Percentiles rank a stretch among this genome's conserved stretches.
Evolutionary conservation across 495 filamentous ascomycete species (phyloP).

Genomic region (Penicillium tannophilum): DNA sequence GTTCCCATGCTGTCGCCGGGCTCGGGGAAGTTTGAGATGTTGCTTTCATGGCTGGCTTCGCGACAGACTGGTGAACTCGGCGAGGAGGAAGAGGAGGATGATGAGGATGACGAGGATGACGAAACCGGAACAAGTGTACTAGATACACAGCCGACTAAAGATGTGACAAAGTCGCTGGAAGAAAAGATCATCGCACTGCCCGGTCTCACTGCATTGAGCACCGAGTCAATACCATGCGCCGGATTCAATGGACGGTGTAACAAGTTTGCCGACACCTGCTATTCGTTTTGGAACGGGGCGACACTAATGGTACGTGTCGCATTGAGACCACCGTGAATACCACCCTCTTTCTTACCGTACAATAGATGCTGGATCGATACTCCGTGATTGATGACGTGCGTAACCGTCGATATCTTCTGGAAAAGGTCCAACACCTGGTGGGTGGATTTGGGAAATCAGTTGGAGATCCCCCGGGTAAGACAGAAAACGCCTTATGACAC

Average conservation of each 20-base stretch:
- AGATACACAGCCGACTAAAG: background rate
- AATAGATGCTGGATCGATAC: conserved; percentile 66
- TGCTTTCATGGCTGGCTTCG: conserved; percentile 66
- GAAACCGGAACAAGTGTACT: conserved; percentile 37
- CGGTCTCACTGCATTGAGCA: conserved; percentile 33
- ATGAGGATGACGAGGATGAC: conserved; percentile 50
- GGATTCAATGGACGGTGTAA: conserved; percentile 89
- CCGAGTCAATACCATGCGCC: conserved; percentile 47
- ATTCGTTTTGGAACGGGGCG: conserved; percentile 85
- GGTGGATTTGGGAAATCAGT: conserved; percentile 89
- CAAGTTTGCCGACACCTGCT: conserved; percentile 91
- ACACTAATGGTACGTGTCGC: conserved; percentile 58
- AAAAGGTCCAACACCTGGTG: conserved; percentile 86
- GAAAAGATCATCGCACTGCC: conserved; percentile 38
- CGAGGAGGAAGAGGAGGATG: conserved; percentile 47
- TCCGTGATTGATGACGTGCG: conserved; percentile 60
- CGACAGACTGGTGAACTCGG: conserved; percentile 64
- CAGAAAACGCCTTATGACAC: background rate
- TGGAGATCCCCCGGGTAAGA: conserved; percentile 70
- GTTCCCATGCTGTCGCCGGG: conserved; percentile 35
- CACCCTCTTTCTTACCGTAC: conserved; percentile 12
- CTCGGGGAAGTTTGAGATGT: conserved; percentile 40
- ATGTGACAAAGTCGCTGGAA: conserved; percentile 22
- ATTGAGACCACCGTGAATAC: background rate
- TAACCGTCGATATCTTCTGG: conserved; percentile 75